These are phyloP conservation scores for Cryptococcus sp. DNA, from an alignment of 1,284 basidiomycete genomes.

Conservation along the genomic window DNA sequence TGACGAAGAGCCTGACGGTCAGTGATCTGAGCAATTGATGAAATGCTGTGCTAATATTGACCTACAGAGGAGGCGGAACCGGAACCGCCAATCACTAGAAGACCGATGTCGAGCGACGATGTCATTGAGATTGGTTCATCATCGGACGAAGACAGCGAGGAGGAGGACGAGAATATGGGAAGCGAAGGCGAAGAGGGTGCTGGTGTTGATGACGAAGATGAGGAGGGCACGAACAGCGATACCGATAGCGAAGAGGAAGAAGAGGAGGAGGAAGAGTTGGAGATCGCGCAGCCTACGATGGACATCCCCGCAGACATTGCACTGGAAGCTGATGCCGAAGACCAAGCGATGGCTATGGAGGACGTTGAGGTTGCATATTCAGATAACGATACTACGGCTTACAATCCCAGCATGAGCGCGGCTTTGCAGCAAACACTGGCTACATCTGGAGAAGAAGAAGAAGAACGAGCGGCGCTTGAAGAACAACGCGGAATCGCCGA, in stretches of 20 bases:
- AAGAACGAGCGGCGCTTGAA: neutral
- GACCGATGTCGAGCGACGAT: slow-evolving; percentile 4
- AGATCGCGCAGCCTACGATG: neutral
- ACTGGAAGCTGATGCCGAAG: neutral
- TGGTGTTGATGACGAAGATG: slow-evolving; percentile 12
- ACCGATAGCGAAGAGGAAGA: slow-evolving; percentile 13
- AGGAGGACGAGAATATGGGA: slow-evolving; percentile 8
- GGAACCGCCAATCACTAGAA: neutral
- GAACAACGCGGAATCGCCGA: no score
- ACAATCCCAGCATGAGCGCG: no score
- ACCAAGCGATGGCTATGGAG: neutral
- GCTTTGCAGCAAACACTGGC: no score
- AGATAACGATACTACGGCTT: no score
- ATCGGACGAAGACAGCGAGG: slow-evolving; percentile 15
- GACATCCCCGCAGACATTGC: neutral
- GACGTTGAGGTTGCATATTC: neutral
- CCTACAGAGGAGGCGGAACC: neutral
- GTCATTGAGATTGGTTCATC: slow-evolving; percentile 19
- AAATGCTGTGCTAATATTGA: neutral
- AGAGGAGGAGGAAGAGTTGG: slow-evolving; percentile 6
- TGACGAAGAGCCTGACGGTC: slow-evolving; percentile 9
- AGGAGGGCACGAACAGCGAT: slow-evolving; percentile 4
- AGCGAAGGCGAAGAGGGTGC: slow-evolving; percentile 13
- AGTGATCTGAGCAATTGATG: neutral
- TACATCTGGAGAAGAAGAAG: no score